phyloP scores from a whole-genome alignment of 129 eudicot genomes.

The Dittrichia graveolens region DNA sequence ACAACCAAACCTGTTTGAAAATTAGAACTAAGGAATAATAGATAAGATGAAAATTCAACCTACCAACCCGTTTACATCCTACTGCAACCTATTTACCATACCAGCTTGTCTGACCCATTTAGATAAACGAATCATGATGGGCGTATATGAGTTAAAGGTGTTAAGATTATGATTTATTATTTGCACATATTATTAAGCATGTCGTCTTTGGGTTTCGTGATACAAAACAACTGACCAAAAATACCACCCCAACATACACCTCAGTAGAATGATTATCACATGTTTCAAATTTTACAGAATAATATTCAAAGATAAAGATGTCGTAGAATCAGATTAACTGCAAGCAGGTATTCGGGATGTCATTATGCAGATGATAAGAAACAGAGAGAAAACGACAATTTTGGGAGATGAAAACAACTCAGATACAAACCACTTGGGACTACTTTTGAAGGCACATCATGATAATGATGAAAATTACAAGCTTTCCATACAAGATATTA shows the following conservation, averaged over 20 bases:
- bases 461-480: conserved; percentile 41
- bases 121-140: too few species aligned
- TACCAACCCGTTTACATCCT: too few species aligned
- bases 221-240: too few species aligned
- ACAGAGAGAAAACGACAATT: background rate
- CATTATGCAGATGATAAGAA: conserved; percentile 19
- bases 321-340: conserved; percentile 17
- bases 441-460: conserved; percentile 43
- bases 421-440: conserved; percentile 57
- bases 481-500: conserved; percentile 51
- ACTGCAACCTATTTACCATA: too few species aligned
- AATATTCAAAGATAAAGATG: conserved; percentile 20
- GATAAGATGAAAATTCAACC: too few species aligned
- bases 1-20: too few species aligned
- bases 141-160: too few species aligned
- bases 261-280: background rate
- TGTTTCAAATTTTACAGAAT: conserved; percentile 2
- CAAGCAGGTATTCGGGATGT: conserved; percentile 21
- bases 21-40: too few species aligned
- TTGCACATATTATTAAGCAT: too few species aligned
- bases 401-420: conserved; percentile 17
- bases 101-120: too few species aligned
- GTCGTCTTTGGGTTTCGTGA: too few species aligned
- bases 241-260: background rate
- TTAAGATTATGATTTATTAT: too few species aligned